A percentile compares a stretch with the other conserved stretches of the same genome.
phyloP scores from a whole-genome alignment of 441 rosid species.

The Erodium texanum region DNA sequence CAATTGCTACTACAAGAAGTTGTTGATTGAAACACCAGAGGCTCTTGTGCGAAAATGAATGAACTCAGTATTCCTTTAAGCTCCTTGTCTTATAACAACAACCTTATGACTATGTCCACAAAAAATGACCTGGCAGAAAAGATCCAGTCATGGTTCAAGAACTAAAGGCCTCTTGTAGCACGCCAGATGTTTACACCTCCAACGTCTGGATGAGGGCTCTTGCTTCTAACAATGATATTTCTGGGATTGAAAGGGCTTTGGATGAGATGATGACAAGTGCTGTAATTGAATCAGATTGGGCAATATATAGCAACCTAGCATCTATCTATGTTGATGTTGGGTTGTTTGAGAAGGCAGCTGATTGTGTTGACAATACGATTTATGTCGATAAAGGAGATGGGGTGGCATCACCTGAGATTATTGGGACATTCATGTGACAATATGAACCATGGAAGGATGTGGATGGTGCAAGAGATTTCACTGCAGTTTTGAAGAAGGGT shows the following conservation, averaged over 20 bases:
- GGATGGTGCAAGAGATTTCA: constrained; percentile 63
- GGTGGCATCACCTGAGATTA: constrained; percentile 43
- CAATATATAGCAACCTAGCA: constrained; percentile 77
- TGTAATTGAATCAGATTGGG: constrained; percentile 74
- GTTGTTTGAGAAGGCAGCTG: constrained; percentile 55
- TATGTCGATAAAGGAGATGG: constrained; percentile 60
- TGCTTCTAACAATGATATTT: constrained; percentile 58
- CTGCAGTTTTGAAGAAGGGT: constrained; percentile 65
- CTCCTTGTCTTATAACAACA: constrained; percentile 76
- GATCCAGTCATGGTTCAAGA: constrained; percentile 58
- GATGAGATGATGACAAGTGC: constrained; percentile 89
- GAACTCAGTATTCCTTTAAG: constrained; percentile 60
- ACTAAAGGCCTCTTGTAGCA: constrained; percentile 53
- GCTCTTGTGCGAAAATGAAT: constrained; percentile 71
- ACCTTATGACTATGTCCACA: constrained; percentile 74
- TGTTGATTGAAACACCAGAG: constrained; percentile 72
- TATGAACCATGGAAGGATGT: constrained; percentile 68
- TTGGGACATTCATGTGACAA: constrained; percentile 38
- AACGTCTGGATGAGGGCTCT: constrained; percentile 92
- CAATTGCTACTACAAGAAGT: constrained; percentile 74
- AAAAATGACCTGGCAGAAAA: constrained; percentile 53
- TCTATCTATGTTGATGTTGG: constrained; percentile 64
- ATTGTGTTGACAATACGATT: constrained; percentile 55
- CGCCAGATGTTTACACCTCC: constrained; percentile 59
- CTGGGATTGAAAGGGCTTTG: constrained; percentile 66